Base-by-base conservation (phyloP, 2,329 filamentous ascomycete genomes). In the Acrocalymma vagum region DNA sequence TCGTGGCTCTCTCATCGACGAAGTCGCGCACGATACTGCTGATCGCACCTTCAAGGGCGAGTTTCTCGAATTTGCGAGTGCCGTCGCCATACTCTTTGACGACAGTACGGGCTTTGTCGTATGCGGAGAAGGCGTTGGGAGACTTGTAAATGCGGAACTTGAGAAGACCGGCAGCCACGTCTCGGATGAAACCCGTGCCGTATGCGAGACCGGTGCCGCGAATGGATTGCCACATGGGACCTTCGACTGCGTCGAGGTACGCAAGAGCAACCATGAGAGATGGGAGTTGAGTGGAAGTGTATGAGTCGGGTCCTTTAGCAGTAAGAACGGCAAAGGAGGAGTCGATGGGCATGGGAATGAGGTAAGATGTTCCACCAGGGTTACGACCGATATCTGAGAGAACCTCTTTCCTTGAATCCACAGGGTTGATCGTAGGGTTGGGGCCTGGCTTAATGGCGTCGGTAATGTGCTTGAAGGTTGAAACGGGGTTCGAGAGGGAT, bases 151-250 rank as follows among this genome's bases (percentile, higher is more conserved):
- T 86, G 38, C 85, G 84, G 73, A 95, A 95, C 47, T 89, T 86
- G 35, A 96, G 74, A 33, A 88, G 83, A 3, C 93, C 94, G 1
- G 84, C 85, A 60, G 94, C 90, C 18, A 89, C 75, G 61, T 90
- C 87, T 29, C 88, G 85, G 29, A 80, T 80, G 63, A 97, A 95
- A 58, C 81, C 84, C 1, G 88, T 86, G 37, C 92, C 92, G 63
- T 99, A 99, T 0, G 94, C 94, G 36, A 97, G 84, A 29, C 94
- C 94, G 28, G 90, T 94, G 40, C 94, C 94, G 30, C 94, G 90
- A 32, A 97, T 88, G 0, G 90, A 90, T 50, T 87, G 87, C 93
- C 94, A 97, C 21, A 99, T 82, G 1, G 94, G 94, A 0, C 94
- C 94, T 70, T 99, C 94, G 13, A 95, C 88, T 1, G 91, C 86